phyloP scores from a whole-genome alignment of 2,329 filamentous ascomycete species.

The Stenocarpella maydis region DNA sequence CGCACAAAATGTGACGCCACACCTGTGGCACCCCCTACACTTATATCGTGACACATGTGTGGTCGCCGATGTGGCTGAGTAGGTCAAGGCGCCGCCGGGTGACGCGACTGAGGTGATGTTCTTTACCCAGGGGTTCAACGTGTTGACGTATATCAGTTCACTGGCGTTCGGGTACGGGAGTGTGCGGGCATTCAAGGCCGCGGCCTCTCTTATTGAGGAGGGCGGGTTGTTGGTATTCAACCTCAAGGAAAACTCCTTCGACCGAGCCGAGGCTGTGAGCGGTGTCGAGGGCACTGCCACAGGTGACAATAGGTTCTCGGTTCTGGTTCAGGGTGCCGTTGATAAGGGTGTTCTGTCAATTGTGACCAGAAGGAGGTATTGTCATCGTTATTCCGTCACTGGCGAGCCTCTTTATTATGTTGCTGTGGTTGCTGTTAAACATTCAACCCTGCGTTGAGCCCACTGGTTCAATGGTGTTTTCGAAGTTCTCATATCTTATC shows the following conservation, averaged over 20 bases:
- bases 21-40: too few species aligned
- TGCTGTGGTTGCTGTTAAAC: conserved; percentile 25
- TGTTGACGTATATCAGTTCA: conserved; percentile 3
- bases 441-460: not conserved
- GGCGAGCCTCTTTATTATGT: conserved; percentile 20
- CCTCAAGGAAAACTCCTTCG: conserved; percentile 8
- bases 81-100: not conserved
- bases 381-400: conserved; percentile 28
- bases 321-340: not conserved
- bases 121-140: conserved; percentile 9
- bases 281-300: too few species aligned
- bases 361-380: conserved; percentile 18
- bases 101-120: not conserved
- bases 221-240: conserved; percentile 26
- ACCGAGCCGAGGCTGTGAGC: not conserved
- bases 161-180: conserved; percentile 6
- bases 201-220: conserved; percentile 15
- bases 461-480: too few species aligned
- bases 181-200: conserved; percentile 15
- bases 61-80: conserved; percentile 12
- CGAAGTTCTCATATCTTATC: too few species aligned
- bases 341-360: not conserved
- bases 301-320: not conserved
- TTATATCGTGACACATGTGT: too few species aligned
- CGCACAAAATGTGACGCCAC: too few species aligned